phyloP scores from a whole-genome alignment of 768 basidiomycete species.

The Lyophyllum decastes region DNA sequence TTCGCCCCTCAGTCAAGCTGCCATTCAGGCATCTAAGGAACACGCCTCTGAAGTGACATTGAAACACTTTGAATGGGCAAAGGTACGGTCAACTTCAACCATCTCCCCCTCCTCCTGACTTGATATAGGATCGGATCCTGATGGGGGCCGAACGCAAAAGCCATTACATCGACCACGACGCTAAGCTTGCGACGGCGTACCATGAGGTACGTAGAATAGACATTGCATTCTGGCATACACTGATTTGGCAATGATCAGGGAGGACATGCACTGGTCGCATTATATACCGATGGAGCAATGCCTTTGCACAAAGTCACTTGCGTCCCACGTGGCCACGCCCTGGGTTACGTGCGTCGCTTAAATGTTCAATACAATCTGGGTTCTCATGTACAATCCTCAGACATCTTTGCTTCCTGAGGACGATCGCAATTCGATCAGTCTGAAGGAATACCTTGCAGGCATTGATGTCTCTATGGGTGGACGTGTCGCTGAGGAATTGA shows the following conservation, averaged over 20 bases:
- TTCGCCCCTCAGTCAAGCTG: constrained; percentile 64
- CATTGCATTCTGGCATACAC: background rate
- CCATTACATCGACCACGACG: constrained; percentile 84
- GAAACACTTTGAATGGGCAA: constrained; percentile 97
- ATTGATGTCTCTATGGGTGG: constrained; percentile 96
- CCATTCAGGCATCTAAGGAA: constrained; percentile 92
- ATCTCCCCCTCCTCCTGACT: background rate
- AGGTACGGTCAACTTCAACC: constrained; percentile 44
- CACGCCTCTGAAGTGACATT: constrained; percentile 68
- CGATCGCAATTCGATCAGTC: constrained; percentile 71
- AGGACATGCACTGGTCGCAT: constrained; percentile 91
- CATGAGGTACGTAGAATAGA: constrained; percentile 66
- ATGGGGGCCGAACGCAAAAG: constrained; percentile 97
- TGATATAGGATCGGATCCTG: constrained; percentile 78
- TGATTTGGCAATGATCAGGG: constrained; percentile 45
- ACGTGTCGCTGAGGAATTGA: constrained; percentile 90
- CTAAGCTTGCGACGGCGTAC: constrained; percentile 90
- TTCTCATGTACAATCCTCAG: constrained; percentile 33
- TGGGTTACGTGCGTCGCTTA: constrained; percentile 70
- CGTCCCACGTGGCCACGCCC: constrained; percentile 91
- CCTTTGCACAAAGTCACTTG: constrained; percentile 98
- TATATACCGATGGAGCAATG: constrained; percentile 94
- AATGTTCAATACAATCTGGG: background rate
- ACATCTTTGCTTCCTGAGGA: constrained; percentile 79
- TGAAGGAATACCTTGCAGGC: constrained; percentile 73